A percentile compares a stretch with the other conserved stretches of the same genome.
Conservation (phyloP, 1,284 basidiomycete species). For the Heliocybe sulcata region DNA sequence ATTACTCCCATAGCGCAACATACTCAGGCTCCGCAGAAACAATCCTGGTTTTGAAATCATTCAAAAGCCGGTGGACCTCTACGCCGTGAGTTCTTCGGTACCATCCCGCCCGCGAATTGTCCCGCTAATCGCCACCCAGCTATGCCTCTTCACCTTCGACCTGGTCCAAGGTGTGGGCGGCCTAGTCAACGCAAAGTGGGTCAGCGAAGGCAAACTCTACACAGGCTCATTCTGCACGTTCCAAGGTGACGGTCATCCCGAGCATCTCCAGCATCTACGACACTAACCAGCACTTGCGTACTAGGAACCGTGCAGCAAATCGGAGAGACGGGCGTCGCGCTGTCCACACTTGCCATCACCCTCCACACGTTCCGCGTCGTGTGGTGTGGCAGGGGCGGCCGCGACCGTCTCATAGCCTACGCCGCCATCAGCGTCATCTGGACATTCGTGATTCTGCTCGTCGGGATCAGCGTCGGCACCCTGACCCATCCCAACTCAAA, state of each 20-base stretch:
- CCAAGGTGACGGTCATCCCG: slow-evolving; percentile 5
- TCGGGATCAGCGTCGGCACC: background rate
- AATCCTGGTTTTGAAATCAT: background rate
- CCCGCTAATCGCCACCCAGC: too few species aligned
- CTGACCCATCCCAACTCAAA: background rate
- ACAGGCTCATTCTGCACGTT: slow-evolving; percentile 8
- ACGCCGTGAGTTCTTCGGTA: background rate
- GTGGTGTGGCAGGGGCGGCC: background rate
- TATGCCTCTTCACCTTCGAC: slow-evolving; percentile 9
- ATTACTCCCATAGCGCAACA: background rate
- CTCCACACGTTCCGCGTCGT: background rate
- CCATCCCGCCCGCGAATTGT: too few species aligned
- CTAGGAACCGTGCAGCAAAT: background rate
- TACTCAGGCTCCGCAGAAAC: background rate
- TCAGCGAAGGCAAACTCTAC: slow-evolving; percentile 4
- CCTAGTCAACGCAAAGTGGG: slow-evolving; percentile 9
- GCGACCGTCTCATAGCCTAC: background rate
- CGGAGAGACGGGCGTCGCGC: slow-evolving; percentile 2
- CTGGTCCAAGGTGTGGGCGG: slow-evolving; percentile 8
- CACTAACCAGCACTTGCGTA: background rate
- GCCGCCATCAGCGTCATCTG: background rate
- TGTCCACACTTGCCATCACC: background rate
- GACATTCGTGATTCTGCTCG: background rate
- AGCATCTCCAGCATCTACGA: background rate
- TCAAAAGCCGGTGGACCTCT: background rate